A percentile compares a stretch with the other conserved stretches of the same genome.
Evolutionary conservation across 2,329 filamentous ascomycete genomes (phyloP).

Genomic region (Neurospora sp.): DNA sequence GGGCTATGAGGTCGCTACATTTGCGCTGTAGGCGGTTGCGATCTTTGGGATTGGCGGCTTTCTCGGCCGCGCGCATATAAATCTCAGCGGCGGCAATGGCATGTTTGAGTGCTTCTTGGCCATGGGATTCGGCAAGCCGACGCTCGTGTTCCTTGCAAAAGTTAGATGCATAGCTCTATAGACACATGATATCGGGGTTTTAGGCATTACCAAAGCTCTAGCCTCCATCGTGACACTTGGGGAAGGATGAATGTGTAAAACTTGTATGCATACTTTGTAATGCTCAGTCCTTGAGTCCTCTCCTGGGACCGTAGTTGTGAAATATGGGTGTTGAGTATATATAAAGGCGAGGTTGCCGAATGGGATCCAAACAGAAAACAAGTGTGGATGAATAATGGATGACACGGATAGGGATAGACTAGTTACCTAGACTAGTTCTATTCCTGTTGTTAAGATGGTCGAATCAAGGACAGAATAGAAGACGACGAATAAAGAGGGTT

Average conservation of each 20-base stretch:
- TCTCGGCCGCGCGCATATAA: constrained; percentile 65
- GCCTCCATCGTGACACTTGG: constrained; percentile 30
- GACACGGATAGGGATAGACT: not conserved
- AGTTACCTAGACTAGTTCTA: not conserved
- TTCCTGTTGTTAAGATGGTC: not conserved
- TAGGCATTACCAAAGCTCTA: constrained; percentile 30
- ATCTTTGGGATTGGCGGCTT: constrained; percentile 51
- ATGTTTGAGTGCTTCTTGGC: constrained; percentile 59
- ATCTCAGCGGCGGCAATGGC: constrained; percentile 70
- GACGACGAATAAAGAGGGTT: not conserved
- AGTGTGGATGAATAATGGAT: not conserved
- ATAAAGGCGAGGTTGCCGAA: not conserved
- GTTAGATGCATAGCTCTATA: constrained; percentile 4
- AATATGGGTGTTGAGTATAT: not conserved
- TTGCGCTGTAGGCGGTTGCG: constrained; percentile 57
- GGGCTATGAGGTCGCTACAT: constrained; percentile 58
- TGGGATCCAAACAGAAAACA: not conserved
- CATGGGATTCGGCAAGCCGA: constrained; percentile 37
- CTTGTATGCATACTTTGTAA: constrained; percentile 1
- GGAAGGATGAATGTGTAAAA: not conserved
- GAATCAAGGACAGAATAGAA: not conserved
- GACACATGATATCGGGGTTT: not conserved
- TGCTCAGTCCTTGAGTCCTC: not conserved
- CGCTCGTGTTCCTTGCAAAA: constrained; percentile 40
- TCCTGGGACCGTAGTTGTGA: not conserved